Evolutionary conservation across 2,329 filamentous ascomycete species (phyloP).

Genomic region (Clonostachys rosea): DNA sequence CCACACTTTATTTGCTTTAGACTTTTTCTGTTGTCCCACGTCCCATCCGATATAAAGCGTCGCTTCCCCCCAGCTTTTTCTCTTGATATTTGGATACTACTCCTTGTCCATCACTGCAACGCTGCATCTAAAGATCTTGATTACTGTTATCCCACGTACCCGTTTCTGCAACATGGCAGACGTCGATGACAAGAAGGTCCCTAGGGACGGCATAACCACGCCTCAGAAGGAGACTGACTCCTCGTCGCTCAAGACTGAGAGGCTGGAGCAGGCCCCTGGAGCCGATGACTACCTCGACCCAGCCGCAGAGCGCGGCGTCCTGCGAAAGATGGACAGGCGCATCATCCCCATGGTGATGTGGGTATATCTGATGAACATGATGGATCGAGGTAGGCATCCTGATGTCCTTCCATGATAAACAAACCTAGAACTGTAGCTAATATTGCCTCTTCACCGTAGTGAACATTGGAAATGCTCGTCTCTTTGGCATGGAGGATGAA

Average conservation of each 20-base stretch:
- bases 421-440: not conserved
- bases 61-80: too few relatives aligned
- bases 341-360: conserved; percentile 23
- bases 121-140: too few relatives aligned
- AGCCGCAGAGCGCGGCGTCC: conserved; percentile 10
- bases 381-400: conserved; percentile 20
- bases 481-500: conserved; percentile 53
- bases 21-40: too few relatives aligned
- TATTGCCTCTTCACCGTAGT: not conserved
- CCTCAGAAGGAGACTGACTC: conserved; percentile 10
- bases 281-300: conserved; percentile 9
- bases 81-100: too few relatives aligned
- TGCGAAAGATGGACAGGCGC: conserved; percentile 21
- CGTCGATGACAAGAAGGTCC: too few relatives aligned
- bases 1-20: too few relatives aligned
- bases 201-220: too few relatives aligned
- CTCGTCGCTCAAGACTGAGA: conserved; percentile 7
- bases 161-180: too few relatives aligned
- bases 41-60: too few relatives aligned
- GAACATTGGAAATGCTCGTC: conserved; percentile 54
- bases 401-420: not conserved
- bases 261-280: conserved; percentile 8
- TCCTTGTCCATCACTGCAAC: too few relatives aligned
- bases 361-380: conserved; percentile 27
- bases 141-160: too few relatives aligned